Evolutionary conservation across 805 yeast genomes (phyloP).

Genomic region (Saccharomyces paradoxus): DNA sequence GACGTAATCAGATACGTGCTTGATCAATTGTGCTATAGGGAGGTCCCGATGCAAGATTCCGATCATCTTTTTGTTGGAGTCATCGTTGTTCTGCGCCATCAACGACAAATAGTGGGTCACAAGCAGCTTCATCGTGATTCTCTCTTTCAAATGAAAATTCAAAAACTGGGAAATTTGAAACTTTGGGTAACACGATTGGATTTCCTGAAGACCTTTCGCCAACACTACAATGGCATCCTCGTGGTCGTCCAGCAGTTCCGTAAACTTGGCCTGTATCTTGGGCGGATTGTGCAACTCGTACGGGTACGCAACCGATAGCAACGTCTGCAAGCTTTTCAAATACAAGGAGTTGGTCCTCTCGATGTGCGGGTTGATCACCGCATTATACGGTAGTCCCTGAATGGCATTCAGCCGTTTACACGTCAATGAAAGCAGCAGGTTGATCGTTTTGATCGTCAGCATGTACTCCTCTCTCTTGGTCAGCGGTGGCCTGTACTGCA

Average conservation of each 20-base stretch:
- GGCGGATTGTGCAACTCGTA: conserved; percentile 46
- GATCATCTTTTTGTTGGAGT: conserved; percentile 35
- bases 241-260: conserved; percentile 61
- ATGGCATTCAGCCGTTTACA: conserved; percentile 66
- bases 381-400: conserved; percentile 72
- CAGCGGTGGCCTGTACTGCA: conserved; percentile 32
- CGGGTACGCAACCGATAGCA: conserved; percentile 38
- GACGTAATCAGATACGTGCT: conserved; percentile 61
- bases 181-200: conserved; percentile 33
- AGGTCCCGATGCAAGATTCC: conserved; percentile 64
- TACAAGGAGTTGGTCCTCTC: conserved; percentile 70
- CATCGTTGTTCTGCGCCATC: conserved; percentile 32
- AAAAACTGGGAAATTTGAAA: conserved; percentile 53
- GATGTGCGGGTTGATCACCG: conserved; percentile 78
- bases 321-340: conserved; percentile 53
- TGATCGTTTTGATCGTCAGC: conserved; percentile 49
- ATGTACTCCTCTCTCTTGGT: conserved; percentile 26
- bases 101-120: conserved; percentile 78
- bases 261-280: conserved; percentile 44
- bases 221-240: conserved; percentile 75
- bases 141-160: conserved; percentile 68
- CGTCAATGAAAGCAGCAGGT: conserved; percentile 49
- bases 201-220: conserved; percentile 73
- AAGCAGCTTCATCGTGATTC: conserved; percentile 78
- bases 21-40: conserved; percentile 54